Conservation (phyloP, 768 basidiomycete species). For the Leucocoprinus birnbaumii region DNA sequence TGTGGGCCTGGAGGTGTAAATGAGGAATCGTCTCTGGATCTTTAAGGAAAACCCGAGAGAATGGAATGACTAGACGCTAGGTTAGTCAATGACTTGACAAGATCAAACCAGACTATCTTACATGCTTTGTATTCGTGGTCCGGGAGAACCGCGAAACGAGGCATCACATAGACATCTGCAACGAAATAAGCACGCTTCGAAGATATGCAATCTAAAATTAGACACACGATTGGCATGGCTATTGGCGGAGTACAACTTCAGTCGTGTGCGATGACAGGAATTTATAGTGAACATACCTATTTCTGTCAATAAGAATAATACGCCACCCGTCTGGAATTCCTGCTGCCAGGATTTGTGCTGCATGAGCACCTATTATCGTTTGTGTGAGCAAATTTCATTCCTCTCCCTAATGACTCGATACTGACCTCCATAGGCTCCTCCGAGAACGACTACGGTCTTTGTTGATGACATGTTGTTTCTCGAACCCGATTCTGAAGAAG, state of each 20-base stretch:
- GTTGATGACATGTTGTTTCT: slow-evolving; percentile 7
- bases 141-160: slow-evolving; percentile 53
- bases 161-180: slow-evolving; percentile 54
- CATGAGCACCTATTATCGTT: too few species aligned
- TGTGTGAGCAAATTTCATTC: too few species aligned
- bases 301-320: slow-evolving; percentile 51
- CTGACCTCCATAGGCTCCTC: slow-evolving; percentile 54
- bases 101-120: slow-evolving; percentile 33
- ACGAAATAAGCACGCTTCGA: neutral
- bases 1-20: too few species aligned
- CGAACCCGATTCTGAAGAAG: neutral
- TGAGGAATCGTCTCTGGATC: too few species aligned
- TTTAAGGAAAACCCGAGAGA: too few species aligned
- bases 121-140: slow-evolving; percentile 61
- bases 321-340: slow-evolving; percentile 33
- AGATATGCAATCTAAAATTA: neutral
- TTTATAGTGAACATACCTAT: slow-evolving; percentile 38
- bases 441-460: slow-evolving; percentile 50
- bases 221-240: neutral
- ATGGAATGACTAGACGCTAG: slow-evolving; percentile 22
- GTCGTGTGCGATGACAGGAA: too few species aligned
- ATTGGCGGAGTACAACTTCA: too few species aligned
- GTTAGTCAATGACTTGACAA: slow-evolving; percentile 29
- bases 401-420: neutral
- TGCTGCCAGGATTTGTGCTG: slow-evolving; percentile 41